Conservation (phyloP, 257 asterid species). For the Voacanga thouarsii region DNA sequence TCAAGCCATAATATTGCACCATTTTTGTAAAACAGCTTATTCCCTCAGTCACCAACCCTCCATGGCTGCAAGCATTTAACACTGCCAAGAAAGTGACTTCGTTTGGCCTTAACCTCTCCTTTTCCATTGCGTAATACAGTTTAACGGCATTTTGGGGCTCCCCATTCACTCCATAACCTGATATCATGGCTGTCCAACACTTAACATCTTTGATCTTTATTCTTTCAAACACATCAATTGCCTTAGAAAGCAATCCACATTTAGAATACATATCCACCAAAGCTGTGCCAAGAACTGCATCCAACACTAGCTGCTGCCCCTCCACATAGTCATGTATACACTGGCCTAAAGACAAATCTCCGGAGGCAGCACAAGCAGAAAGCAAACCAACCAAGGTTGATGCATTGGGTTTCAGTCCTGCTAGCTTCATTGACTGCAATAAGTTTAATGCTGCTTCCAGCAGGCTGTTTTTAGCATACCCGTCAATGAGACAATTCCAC, state of each 20-base stretch:
- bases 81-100: constrained; percentile 65
- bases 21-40: constrained; percentile 40
- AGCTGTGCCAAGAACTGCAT: constrained; percentile 54
- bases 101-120: constrained; percentile 48
- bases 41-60: constrained; percentile 54
- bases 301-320: constrained; percentile 35
- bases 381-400: constrained; percentile 56
- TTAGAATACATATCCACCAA: constrained; percentile 57
- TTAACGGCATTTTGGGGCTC: constrained; percentile 37
- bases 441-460: constrained; percentile 39
- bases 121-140: constrained; percentile 48
- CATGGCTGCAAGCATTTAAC: constrained; percentile 62
- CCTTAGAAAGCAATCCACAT: constrained; percentile 52
- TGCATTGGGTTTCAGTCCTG: constrained; percentile 36
- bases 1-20: constrained; percentile 43
- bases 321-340: constrained; percentile 28
- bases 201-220: constrained; percentile 51
- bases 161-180: constrained; percentile 48
- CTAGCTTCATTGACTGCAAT: constrained; percentile 41
- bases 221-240: constrained; percentile 34
- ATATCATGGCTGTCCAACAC: constrained; percentile 63
- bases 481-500: constrained; percentile 75
- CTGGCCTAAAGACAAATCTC: constrained; percentile 37
- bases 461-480: constrained; percentile 45
- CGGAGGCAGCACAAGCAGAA: constrained; percentile 50